These are phyloP conservation scores for Macrocystidia cucumis DNA, from an alignment of 1,284 basidiomycete species.

Conservation along the genomic window DNA sequence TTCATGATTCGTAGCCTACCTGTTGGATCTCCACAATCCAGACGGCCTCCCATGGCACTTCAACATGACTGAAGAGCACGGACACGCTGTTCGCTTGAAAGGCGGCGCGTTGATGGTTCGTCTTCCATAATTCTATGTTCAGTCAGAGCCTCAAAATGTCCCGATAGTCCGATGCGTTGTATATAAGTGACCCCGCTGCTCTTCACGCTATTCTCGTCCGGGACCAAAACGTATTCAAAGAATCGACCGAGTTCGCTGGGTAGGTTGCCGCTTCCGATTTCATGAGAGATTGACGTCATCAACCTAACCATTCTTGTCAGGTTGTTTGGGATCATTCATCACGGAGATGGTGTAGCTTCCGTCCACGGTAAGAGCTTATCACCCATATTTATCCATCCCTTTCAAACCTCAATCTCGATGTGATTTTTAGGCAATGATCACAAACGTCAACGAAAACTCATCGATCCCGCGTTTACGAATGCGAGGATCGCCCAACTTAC, in stretches of 20 bases:
- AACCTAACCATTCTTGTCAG: conserved; percentile 8
- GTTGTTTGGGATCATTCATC: conserved; percentile 16
- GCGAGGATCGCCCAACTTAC: conserved; percentile 21
- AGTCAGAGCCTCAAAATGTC: neutral
- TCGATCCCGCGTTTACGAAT: conserved; percentile 25
- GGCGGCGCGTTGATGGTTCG: no score
- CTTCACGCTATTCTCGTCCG: conserved; percentile 18
- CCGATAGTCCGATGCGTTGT: conserved; percentile 14
- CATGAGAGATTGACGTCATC: conserved; percentile 2
- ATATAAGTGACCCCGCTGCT: conserved; percentile 17
- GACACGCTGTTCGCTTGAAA: conserved; percentile 16
- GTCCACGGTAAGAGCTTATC: conserved; percentile 10
- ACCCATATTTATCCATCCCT: neutral
- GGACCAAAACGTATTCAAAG: conserved; percentile 14
- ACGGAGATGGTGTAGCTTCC: conserved; percentile 15
- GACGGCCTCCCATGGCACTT: conserved; percentile 14
- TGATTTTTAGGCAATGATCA: conserved; percentile 18
- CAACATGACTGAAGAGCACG: conserved; percentile 16
- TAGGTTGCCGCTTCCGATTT: conserved; percentile 5
- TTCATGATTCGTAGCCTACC: conserved; percentile 13
- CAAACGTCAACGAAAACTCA: conserved; percentile 21
- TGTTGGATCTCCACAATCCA: conserved; percentile 15
- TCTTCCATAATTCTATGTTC: neutral
- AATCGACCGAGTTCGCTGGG: conserved; percentile 15
- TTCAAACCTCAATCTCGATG: no score